Conservation (phyloP, 495 filamentous ascomycete genomes). For the Glonium stellatum region DNA sequence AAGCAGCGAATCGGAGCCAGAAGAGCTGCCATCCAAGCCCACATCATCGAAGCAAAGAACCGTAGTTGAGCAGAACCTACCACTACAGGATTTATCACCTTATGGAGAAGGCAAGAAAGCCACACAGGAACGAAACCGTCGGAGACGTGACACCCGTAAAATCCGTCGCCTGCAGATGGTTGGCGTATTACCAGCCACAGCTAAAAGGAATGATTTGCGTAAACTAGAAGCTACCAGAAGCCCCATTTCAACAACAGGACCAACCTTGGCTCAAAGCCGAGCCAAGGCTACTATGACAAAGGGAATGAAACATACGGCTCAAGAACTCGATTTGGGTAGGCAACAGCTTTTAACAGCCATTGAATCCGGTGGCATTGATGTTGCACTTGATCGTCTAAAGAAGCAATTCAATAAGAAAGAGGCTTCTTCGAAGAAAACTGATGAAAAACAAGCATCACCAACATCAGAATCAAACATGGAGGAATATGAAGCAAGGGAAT, state of each 20-base stretch:
- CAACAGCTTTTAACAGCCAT: neutral
- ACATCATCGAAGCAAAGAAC: neutral
- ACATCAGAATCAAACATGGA: too few relatives aligned
- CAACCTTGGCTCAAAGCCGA: too few relatives aligned
- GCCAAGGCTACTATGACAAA: too few relatives aligned
- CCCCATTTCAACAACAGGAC: too few relatives aligned
- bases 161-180: conserved; percentile 46
- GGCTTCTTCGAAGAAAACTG: neutral
- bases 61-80: neutral
- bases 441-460: neutral
- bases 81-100: neutral
- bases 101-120: conserved; percentile 42
- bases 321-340: too few relatives aligned
- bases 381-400: neutral
- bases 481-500: too few relatives aligned
- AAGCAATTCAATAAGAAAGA: neutral
- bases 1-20: conserved; percentile 3
- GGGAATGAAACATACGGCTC: too few relatives aligned
- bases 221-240: neutral
- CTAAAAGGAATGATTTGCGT: conserved; percentile 42
- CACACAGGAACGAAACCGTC: conserved; percentile 51
- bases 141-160: conserved; percentile 44
- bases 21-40: conserved; percentile 1
- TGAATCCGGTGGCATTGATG: neutral
- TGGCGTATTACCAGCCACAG: conserved; percentile 43